Percentiles rank a stretch among this genome's conserved stretches.
These are phyloP conservation scores for Rhizodiscina lignyota DNA, from an alignment of 495 filamentous ascomycete species.

Conservation along the genomic window DNA sequence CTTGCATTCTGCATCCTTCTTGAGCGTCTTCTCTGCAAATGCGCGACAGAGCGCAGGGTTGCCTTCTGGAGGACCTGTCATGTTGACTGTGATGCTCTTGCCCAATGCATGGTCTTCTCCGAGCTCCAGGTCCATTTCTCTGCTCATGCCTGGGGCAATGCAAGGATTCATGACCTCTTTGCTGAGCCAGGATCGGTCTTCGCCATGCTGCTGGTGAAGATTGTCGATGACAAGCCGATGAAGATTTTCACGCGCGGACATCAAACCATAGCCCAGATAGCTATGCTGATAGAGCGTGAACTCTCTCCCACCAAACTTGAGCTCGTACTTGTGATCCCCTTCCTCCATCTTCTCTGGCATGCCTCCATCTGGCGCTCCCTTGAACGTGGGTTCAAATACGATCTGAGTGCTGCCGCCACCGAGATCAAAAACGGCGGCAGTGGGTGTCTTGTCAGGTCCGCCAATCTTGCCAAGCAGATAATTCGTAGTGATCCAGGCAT, in stretches of 20 bases:
- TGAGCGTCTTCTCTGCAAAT: conserved; percentile 75
- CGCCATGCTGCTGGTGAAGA: conserved; percentile 32
- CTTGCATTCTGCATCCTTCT: conserved; percentile 69
- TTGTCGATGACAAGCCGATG: conserved; percentile 54
- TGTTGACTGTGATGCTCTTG: conserved; percentile 47
- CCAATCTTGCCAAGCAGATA: conserved; percentile 97
- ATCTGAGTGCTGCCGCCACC: conserved; percentile 96
- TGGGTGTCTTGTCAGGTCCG: conserved; percentile 71
- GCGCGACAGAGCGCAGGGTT: conserved; percentile 76
- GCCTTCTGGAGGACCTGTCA: conserved; percentile 61
- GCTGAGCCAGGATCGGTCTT: conserved; percentile 38
- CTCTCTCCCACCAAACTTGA: conserved; percentile 75
- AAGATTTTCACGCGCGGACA: conserved; percentile 77
- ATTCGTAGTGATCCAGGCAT: conserved; percentile 97
- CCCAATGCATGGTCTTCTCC: conserved; percentile 44
- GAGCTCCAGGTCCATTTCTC: conserved; percentile 50
- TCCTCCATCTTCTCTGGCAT: conserved; percentile 76
- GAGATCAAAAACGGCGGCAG: conserved; percentile 88
- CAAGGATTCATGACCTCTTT: conserved; percentile 71
- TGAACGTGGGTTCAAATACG: conserved; percentile 92
- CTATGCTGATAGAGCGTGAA: conserved; percentile 98
- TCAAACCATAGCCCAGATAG: conserved; percentile 92
- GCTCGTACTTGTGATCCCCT: conserved; percentile 91
- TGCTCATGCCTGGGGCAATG: conserved; percentile 62
- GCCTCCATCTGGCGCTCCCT: conserved; percentile 48